Evolutionary conservation across 129 eudicot genomes (phyloP), one percentile per base, ranked within the genome.

Genomic region (Artemisia tridentata): DNA sequence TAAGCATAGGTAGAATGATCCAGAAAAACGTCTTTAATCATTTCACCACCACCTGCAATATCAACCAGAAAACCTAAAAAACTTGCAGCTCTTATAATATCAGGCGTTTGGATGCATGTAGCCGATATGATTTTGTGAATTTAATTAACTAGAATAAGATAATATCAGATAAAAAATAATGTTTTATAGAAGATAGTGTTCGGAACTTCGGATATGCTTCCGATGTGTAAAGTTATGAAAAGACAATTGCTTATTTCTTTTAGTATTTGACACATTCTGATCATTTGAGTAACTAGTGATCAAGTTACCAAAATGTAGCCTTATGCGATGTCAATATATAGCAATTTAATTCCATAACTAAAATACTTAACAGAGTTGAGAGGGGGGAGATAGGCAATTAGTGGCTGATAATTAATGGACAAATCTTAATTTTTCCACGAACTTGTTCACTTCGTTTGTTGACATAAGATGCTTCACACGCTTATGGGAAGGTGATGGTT

Each of bases 1-100:
- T n/a, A n/a, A n/a, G 97, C 99, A 79, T 88, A 95, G 14, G 99
- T 95, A 25, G 99, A 95, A 78, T 90, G 95, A 64, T 95, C 96
- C 77, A 95, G 77, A 77, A 67, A 88, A 52, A 95, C 99, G 60
- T 95, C 99, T 61, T 97, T 72, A 59, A 95, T 95, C 99, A 95
- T 95, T 81, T 95, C 97, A 8, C 99, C 99, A 31, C 99, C 97
- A 71, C 99, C 99, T 95, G 80, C 66, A 59, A 56, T 47, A 55
- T 55, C 65, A 74, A 65, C 41, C 67, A 75, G 18, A 65, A 18
- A 64, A 64, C 18, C 11, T 38, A 25, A 6, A 57, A 20, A 45
- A 21, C 54, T 68, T 49, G 45, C 11, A 56, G 7, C 19, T 19
- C 20, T 55, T 2, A 5, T 55, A 1, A 16, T 16, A 16, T 8